Conservation (phyloP, 768 basidiomycete species). For the Termitomyces sp. region DNA sequence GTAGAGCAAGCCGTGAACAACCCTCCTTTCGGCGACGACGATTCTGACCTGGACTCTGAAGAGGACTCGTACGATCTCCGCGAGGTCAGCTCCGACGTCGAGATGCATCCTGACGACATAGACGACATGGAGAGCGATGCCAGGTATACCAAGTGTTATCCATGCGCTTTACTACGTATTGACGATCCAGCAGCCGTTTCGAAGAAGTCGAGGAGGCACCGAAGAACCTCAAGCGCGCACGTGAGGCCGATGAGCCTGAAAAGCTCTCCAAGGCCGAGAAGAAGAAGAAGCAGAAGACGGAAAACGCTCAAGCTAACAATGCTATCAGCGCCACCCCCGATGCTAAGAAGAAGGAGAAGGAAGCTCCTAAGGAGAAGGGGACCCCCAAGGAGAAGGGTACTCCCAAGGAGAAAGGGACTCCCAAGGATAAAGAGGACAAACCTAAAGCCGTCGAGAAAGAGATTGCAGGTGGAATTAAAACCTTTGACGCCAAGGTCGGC, state of each 20-base stretch:
- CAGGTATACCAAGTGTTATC: slow-evolving; percentile 29
- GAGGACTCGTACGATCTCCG: slow-evolving; percentile 50
- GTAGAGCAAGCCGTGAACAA: slow-evolving; percentile 52
- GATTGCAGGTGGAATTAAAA: slow-evolving; percentile 68
- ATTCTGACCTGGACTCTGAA: slow-evolving; percentile 40
- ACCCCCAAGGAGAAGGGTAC: slow-evolving; percentile 23
- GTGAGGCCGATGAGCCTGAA: slow-evolving; percentile 46
- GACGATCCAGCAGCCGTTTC: slow-evolving; percentile 47
- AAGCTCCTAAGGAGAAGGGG: slow-evolving; percentile 24
- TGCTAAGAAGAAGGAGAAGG: slow-evolving; percentile 23
- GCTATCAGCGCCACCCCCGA: slow-evolving; percentile 39
- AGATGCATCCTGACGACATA: slow-evolving; percentile 60
- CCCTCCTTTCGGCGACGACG: slow-evolving; percentile 39
- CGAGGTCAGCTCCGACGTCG: slow-evolving; percentile 80
- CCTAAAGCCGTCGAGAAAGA: slow-evolving; percentile 30
- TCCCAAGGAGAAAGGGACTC: background rate
- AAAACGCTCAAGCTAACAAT: slow-evolving; percentile 32
- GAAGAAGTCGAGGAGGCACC: slow-evolving; percentile 55
- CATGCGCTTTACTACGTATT: background rate
- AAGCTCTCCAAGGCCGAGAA: slow-evolving; percentile 54
- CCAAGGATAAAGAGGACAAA: slow-evolving; percentile 11
- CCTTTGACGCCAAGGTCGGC: slow-evolving; percentile 73
- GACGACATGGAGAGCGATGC: slow-evolving; percentile 55
- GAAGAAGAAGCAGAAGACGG: slow-evolving; percentile 74
- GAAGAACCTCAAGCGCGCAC: slow-evolving; percentile 64